These are phyloP conservation scores for Colletotrichum sp. DNA, from an alignment of 2,329 filamentous ascomycete species.

Conservation along the genomic window DNA sequence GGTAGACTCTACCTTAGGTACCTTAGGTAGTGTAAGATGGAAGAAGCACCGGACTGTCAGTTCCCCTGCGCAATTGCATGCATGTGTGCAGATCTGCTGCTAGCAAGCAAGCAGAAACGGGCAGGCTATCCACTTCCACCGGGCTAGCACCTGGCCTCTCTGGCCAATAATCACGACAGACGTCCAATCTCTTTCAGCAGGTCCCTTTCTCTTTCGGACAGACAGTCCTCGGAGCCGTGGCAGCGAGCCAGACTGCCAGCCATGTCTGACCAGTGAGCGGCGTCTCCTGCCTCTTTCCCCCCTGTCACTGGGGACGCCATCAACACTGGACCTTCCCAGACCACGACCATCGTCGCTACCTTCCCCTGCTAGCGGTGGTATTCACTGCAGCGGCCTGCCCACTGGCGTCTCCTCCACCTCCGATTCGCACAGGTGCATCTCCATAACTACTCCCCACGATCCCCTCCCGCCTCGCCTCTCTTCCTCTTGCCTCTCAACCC, in stretches of 20 bases:
- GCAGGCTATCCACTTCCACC: not conserved
- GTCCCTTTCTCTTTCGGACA: not conserved
- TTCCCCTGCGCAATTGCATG: conserved; percentile 6
- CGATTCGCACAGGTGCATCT: conserved; percentile 4
- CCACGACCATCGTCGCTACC: not conserved
- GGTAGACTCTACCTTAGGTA: too few relatives aligned
- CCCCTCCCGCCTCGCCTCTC: conserved; percentile 13
- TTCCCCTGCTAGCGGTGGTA: not conserved
- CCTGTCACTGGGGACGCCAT: not conserved
- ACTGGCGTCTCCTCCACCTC: conserved; percentile 4
- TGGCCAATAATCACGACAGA: not conserved
- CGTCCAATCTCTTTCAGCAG: not conserved
- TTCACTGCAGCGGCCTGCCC: not conserved
- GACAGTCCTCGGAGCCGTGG: not conserved
- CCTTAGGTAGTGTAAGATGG: not conserved
- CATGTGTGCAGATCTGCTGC: conserved; percentile 11
- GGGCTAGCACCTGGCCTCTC: not conserved
- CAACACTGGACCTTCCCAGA: not conserved
- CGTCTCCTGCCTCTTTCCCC: not conserved
- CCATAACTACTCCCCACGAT: conserved; percentile 22
- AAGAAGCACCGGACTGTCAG: not conserved
- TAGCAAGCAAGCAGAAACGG: not conserved
- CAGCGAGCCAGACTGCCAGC: not conserved
- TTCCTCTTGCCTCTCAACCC: conserved; percentile 3
- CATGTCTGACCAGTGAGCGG: conserved; percentile 3